Percentiles rank a stretch among this genome's conserved stretches.
phyloP scores from a whole-genome alignment of 2,329 filamentous ascomycete genomes.

The Penicillium verrucosum region DNA sequence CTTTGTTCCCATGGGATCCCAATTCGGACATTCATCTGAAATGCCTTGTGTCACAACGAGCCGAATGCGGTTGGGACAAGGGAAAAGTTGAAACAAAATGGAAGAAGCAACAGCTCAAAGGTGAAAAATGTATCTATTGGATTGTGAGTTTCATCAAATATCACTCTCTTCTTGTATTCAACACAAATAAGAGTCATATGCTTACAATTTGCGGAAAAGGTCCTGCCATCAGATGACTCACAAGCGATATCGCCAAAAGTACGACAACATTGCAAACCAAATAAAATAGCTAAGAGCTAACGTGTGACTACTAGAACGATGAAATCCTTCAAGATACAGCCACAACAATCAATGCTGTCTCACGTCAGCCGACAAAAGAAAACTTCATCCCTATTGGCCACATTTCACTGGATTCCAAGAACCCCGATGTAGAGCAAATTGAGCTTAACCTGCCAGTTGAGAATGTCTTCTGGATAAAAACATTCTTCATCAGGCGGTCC shows the following conservation, averaged over 20 bases:
- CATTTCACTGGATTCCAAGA: constrained; percentile 20
- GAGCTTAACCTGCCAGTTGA: constrained; percentile 9
- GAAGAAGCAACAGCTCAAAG: constrained; percentile 13
- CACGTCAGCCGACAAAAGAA: constrained; percentile 10
- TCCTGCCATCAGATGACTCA: constrained; percentile 8
- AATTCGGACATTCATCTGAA: constrained; percentile 11
- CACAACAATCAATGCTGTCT: constrained; percentile 13
- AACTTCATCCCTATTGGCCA: constrained; percentile 20
- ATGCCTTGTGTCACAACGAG: constrained; percentile 16
- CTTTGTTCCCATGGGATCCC: constrained; percentile 21
- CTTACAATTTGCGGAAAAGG: constrained; percentile 1
- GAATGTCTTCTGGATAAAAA: constrained; percentile 21
- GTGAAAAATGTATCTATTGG: constrained; percentile 24
- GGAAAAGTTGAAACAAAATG: constrained; percentile 18
- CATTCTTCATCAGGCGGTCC: constrained; percentile 13
- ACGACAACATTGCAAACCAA: neutral
- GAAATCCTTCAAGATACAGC: constrained; percentile 17
- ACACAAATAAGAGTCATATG: neutral
- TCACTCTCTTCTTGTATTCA: neutral
- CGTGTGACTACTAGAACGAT: neutral
- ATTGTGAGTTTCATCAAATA: constrained; percentile 13
- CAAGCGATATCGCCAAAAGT: neutral
- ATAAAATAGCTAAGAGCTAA: neutral
- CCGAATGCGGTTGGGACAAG: constrained; percentile 19
- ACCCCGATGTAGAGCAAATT: constrained; percentile 9